Percentiles rank a stretch among this genome's conserved stretches.
Conservation (phyloP, 257 asterid species). For the Solanum clarkiae region DNA sequence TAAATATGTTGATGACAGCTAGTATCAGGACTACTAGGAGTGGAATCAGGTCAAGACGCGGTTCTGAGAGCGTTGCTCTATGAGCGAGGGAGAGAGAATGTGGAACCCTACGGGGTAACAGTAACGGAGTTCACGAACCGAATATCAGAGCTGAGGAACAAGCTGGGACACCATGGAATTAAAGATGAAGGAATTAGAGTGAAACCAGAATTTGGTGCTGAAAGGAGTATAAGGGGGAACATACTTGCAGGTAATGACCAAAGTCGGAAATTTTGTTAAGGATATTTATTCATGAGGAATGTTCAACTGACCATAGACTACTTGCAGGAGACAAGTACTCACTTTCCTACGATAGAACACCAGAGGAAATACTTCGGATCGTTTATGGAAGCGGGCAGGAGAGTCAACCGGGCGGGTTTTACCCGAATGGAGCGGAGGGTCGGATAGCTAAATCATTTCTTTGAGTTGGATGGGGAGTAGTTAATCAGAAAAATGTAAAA, state of each 20-base stretch:
- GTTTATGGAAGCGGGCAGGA: slow-evolving; percentile 52
- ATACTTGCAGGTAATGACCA: neutral
- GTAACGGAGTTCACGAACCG: slow-evolving; percentile 42
- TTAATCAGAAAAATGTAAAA: neutral
- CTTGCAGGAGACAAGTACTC: slow-evolving; percentile 19
- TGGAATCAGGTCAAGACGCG: slow-evolving; percentile 70
- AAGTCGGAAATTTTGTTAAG: neutral
- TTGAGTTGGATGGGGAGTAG: neutral
- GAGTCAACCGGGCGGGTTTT: slow-evolving; percentile 60
- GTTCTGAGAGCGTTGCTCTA: slow-evolving; percentile 38
- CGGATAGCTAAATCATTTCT: slow-evolving; percentile 45
- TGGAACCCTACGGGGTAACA: slow-evolving; percentile 30
- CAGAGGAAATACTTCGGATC: slow-evolving; percentile 59
- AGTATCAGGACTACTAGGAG: slow-evolving; percentile 53
- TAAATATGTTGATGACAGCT: slow-evolving; percentile 16
- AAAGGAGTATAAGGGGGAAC: slow-evolving; percentile 43
- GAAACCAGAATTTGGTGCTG: slow-evolving; percentile 29
- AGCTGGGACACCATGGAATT: slow-evolving; percentile 38
- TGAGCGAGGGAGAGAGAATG: slow-evolving; percentile 21
- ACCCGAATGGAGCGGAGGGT: slow-evolving; percentile 67
- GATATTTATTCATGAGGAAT: neutral
- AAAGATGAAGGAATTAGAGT: slow-evolving; percentile 78
- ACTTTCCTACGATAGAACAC: slow-evolving; percentile 44
- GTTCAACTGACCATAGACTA: neutral
- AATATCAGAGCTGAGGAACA: slow-evolving; percentile 37